phyloP scores from a whole-genome alignment of 768 basidiomycete genomes.

The Lentinula raphanica region DNA sequence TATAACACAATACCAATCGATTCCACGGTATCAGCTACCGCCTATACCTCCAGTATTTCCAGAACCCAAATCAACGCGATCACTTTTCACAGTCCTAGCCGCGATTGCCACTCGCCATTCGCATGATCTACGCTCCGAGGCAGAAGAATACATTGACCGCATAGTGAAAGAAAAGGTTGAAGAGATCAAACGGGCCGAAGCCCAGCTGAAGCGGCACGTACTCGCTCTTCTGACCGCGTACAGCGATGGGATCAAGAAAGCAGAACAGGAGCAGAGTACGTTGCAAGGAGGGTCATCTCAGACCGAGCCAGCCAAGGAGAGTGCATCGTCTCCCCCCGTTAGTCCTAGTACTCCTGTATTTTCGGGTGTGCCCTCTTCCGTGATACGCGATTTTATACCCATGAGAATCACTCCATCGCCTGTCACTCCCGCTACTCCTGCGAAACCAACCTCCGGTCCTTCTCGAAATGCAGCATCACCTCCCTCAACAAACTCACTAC shows the following conservation, averaged over 20 bases:
- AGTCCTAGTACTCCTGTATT: background rate
- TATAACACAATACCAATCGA: constrained; percentile 1
- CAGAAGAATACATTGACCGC: constrained; percentile 37
- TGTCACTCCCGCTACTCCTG: background rate
- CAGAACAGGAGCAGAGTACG: constrained; percentile 22
- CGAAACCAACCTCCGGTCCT: constrained; percentile 14
- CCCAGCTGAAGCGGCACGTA: constrained; percentile 35
- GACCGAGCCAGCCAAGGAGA: background rate
- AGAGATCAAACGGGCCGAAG: constrained; percentile 36
- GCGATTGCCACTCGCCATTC: constrained; percentile 36
- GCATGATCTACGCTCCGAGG: constrained; percentile 29
- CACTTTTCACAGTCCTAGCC: constrained; percentile 41
- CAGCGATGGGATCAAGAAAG: constrained; percentile 28
- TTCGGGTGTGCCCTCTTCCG: constrained; percentile 16
- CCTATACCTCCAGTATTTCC: constrained; percentile 46
- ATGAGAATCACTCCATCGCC: constrained; percentile 8
- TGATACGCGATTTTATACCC: constrained; percentile 39
- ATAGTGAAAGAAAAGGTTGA: constrained; percentile 33
- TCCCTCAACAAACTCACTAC: constrained; percentile 5
- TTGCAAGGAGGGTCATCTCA: background rate
- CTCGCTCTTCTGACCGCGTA: constrained; percentile 41
- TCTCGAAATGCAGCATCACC: constrained; percentile 18
- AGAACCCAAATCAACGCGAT: constrained; percentile 44
- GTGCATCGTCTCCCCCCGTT: constrained; percentile 1
- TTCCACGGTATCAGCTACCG: constrained; percentile 17